Percentiles rank a stretch among this genome's conserved stretches.
These are phyloP conservation scores for Aspergillus wentii DNA, from an alignment of 495 filamentous ascomycete genomes.

Conservation along the genomic window DNA sequence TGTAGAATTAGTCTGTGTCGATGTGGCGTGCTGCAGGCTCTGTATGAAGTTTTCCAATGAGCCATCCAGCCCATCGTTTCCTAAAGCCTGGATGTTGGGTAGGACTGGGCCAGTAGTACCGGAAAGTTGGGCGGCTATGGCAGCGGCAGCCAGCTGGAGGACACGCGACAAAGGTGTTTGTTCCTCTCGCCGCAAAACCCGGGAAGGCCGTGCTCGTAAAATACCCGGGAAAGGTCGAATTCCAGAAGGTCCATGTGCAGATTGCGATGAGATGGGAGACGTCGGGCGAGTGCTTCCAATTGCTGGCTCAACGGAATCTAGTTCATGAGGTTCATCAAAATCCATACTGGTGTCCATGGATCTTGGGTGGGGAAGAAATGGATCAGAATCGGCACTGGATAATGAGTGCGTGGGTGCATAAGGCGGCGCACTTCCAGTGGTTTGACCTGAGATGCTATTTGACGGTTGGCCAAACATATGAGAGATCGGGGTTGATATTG, in stretches of 20 bases:
- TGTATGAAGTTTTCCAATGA: conserved; percentile 54
- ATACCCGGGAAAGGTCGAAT: conserved; percentile 38
- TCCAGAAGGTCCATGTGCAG: conserved; percentile 19
- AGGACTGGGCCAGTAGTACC: conserved; percentile 48
- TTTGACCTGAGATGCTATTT: conserved; percentile 12
- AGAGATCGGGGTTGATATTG: conserved; percentile 38
- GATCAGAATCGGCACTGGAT: conserved; percentile 16
- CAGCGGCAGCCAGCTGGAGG: conserved; percentile 54
- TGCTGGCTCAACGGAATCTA: conserved; percentile 39
- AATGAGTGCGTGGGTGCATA: conserved; percentile 15
- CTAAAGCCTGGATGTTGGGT: conserved; percentile 54
- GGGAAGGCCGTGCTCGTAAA: conserved; percentile 43
- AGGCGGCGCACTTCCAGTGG: conserved; percentile 13
- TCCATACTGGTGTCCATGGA: conserved; percentile 41
- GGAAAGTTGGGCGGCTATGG: conserved; percentile 57
- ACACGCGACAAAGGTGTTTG: conserved; percentile 54
- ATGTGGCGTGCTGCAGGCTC: conserved; percentile 50
- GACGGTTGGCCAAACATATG: conserved; percentile 40
- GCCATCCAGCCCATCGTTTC: conserved; percentile 52
- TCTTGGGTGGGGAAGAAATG: conserved; percentile 26
- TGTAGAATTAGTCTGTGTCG: conserved; percentile 36
- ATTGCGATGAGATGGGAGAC: conserved; percentile 20
- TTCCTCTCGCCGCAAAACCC: conserved; percentile 49
- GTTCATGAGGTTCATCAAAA: conserved; percentile 36
- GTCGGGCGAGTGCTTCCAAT: conserved; percentile 16